Evolutionary conservation across 495 filamentous ascomycete species (phyloP).

Genomic region (Aspergillus conjunctus): DNA sequence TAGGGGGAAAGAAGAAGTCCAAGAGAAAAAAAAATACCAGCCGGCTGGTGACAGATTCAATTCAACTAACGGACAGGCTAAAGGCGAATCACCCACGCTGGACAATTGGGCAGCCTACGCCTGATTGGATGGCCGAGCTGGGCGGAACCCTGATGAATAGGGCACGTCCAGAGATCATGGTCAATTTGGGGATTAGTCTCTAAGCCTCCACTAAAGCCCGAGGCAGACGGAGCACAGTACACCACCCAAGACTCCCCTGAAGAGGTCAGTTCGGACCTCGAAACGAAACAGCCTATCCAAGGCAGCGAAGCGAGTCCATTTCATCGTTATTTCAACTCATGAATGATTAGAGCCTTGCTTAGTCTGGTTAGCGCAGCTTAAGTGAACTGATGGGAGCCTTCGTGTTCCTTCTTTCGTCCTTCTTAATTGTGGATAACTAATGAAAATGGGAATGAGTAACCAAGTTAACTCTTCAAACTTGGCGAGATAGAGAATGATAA

Average conservation of each 20-base stretch:
- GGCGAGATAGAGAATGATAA: neutral
- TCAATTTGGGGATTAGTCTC: neutral
- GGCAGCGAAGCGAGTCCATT: slow-evolving; percentile 18
- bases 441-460: neutral
- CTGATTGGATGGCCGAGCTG: slow-evolving; percentile 3
- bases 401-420: slow-evolving; percentile 1
- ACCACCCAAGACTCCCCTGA: neutral
- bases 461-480: no score
- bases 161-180: neutral
- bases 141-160: slow-evolving; percentile 5
- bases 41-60: neutral
- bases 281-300: slow-evolving; percentile 14
- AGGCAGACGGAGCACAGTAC: slow-evolving; percentile 1
- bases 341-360: slow-evolving; percentile 15
- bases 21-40: slow-evolving; percentile 9
- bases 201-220: neutral
- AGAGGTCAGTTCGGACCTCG: neutral
- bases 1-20: slow-evolving; percentile 4
- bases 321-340: slow-evolving; percentile 1
- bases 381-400: slow-evolving; percentile 4
- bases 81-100: neutral
- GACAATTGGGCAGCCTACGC: neutral
- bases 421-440: neutral
- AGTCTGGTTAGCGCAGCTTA: slow-evolving; percentile 9
- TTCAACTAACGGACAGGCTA: neutral